Evolutionary conservation across 1,139 yeast genomes (phyloP).

Genomic region (Yamadazyma friedrichii): DNA sequence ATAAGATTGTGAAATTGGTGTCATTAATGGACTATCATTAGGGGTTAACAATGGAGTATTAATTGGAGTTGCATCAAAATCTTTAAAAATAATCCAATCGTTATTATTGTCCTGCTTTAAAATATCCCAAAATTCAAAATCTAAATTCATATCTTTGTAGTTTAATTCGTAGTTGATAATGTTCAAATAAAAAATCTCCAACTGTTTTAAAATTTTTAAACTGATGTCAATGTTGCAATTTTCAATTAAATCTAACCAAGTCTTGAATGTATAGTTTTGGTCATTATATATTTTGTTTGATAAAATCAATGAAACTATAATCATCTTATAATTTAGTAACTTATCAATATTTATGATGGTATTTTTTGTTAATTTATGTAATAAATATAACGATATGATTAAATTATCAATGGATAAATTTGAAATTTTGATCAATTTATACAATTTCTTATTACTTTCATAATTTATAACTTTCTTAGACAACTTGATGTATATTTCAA

Average conservation of each 20-base stretch:
- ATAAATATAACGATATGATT: slow-evolving; percentile 29
- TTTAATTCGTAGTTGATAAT: slow-evolving; percentile 30
- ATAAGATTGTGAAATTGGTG: neutral
- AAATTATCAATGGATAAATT: slow-evolving; percentile 32
- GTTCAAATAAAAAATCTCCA: slow-evolving; percentile 32
- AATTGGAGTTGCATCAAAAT: slow-evolving; percentile 6
- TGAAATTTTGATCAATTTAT: slow-evolving; percentile 17
- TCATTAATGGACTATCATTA: slow-evolving; percentile 7
- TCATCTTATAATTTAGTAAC: slow-evolving; percentile 24
- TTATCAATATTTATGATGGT: slow-evolving; percentile 15
- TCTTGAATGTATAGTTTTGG: slow-evolving; percentile 51
- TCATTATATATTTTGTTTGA: slow-evolving; percentile 52
- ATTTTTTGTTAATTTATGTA: slow-evolving; percentile 26
- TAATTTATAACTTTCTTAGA: neutral
- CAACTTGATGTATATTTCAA: neutral
- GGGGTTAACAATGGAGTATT: slow-evolving; percentile 9
- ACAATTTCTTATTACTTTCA: slow-evolving; percentile 7
- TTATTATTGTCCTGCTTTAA: neutral
- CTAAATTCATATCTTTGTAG: slow-evolving; percentile 22
- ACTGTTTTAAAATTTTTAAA: slow-evolving; percentile 18
- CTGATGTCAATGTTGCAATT: slow-evolving; percentile 12
- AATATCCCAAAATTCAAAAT: slow-evolving; percentile 25
- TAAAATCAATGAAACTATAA: slow-evolving; percentile 38
- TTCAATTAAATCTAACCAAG: slow-evolving; percentile 36
- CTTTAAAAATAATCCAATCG: slow-evolving; percentile 1